phyloP scores from a whole-genome alignment of 306 rosid genomes.

The Begonia peltatifolia region DNA sequence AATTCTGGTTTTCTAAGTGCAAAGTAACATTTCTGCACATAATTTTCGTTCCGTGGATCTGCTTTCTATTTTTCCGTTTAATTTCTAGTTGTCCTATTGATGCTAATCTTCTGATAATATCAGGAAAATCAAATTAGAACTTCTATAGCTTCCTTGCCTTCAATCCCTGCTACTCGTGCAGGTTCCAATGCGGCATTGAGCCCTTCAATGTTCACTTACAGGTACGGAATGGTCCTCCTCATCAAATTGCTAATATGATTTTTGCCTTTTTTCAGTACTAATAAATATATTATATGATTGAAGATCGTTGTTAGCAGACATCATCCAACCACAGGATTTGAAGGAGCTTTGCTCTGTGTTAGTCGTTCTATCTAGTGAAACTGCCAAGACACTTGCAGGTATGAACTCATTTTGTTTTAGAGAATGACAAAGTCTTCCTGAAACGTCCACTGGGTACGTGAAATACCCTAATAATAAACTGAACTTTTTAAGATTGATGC shows the following conservation, averaged over 20 bases:
- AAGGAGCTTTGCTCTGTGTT: conserved; percentile 93
- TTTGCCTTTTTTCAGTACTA: conserved; percentile 1
- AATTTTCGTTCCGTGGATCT: no score
- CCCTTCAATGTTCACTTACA: conserved; percentile 73
- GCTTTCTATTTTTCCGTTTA: no score
- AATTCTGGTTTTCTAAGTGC: no score
- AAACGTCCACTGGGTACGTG: background rate
- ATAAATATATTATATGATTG: conserved; percentile 8
- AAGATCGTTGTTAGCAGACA: conserved; percentile 95
- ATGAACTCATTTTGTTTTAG: background rate
- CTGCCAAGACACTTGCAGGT: conserved; percentile 79
- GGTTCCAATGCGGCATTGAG: conserved; percentile 46
- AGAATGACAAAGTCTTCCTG: background rate
- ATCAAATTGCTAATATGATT: conserved; percentile 19
- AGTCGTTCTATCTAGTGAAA: conserved; percentile 75
- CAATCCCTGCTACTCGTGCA: conserved; percentile 41
- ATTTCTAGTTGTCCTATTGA: no score
- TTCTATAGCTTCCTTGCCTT: conserved; percentile 31
- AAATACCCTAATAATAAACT: background rate
- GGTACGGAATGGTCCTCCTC: conserved; percentile 33
- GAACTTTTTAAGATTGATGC: background rate
- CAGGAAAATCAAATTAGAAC: conserved; percentile 58
- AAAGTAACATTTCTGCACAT: no score
- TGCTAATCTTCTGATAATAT: conserved; percentile 12
- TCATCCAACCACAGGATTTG: conserved; percentile 86